phyloP scores from a whole-genome alignment of 208 protist genomes.

The Acanthamoeba lenticulata region DNA sequence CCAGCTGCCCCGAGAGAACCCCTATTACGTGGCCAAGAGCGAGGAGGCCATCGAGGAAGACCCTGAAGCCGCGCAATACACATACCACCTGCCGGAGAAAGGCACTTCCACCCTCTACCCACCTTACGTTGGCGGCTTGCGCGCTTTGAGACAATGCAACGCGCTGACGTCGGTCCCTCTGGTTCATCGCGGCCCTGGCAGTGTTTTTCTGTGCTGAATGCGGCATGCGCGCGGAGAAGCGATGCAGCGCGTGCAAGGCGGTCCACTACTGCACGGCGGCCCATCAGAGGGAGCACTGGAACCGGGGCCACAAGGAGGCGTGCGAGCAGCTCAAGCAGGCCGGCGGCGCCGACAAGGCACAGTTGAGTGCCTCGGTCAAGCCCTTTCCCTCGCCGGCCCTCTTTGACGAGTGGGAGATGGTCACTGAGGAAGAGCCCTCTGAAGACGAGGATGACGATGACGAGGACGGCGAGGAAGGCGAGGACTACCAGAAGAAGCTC shows the following conservation, averaged over 20 bases:
- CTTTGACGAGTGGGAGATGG: slow-evolving; percentile 26
- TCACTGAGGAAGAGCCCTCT: slow-evolving; percentile 15
- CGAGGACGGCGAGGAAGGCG: background rate
- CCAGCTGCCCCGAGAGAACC: background rate
- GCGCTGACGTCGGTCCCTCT: background rate
- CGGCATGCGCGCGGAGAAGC: background rate
- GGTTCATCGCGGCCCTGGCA: background rate
- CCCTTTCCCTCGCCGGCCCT: background rate
- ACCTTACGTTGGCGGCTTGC: background rate
- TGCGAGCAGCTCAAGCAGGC: background rate
- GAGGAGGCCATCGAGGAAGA: slow-evolving; percentile 16
- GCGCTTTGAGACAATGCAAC: too few relatives aligned
- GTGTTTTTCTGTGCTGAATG: slow-evolving; percentile 54
- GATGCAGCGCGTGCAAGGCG: slow-evolving; percentile 14
- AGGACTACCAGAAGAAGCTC: slow-evolving; percentile 29
- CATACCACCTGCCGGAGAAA: slow-evolving; percentile 20
- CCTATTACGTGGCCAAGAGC: slow-evolving; percentile 1
- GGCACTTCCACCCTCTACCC: background rate
- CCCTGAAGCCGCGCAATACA: slow-evolving; percentile 15
- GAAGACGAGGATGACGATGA: background rate
- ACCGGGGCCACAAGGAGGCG: slow-evolving; percentile 28
- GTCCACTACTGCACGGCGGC: background rate
- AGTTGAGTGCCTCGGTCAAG: background rate
- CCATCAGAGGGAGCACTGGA: slow-evolving; percentile 11
- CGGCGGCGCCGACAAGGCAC: background rate